phyloP scores from a whole-genome alignment of 2,329 filamentous ascomycete species.

The Ophiostoma quercus region DNA sequence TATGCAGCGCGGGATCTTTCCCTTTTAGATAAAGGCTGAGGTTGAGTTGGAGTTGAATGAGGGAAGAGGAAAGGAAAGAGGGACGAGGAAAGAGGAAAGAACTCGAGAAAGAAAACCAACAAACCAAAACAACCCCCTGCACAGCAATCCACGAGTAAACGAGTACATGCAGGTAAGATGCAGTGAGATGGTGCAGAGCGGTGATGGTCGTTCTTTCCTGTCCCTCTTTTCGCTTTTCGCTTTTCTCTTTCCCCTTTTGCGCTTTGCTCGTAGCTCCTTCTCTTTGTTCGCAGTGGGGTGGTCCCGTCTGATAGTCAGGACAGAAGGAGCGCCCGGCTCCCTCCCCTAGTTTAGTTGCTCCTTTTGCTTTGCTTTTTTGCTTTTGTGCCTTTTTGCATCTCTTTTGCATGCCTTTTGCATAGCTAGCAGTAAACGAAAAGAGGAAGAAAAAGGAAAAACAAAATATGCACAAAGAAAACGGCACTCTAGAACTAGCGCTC shows the following conservation, averaged over 20 bases:
- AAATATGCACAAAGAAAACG: neutral
- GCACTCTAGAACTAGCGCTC: slow-evolving; percentile 6
- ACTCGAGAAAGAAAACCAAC: neutral
- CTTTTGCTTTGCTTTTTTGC: too few species aligned
- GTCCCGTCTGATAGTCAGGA: slow-evolving; percentile 1
- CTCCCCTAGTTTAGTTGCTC: neutral
- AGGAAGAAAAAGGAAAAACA: neutral
- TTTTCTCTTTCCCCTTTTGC: neutral
- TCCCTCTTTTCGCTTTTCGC: neutral
- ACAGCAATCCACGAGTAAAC: neutral
- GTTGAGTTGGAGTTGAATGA: too few species aligned
- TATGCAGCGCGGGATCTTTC: slow-evolving; percentile 21
- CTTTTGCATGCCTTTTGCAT: too few species aligned
- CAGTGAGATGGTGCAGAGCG: neutral
- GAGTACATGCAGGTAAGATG: neutral
- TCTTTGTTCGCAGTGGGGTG: slow-evolving; percentile 4
- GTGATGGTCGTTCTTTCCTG: neutral
- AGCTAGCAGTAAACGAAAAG: too few species aligned
- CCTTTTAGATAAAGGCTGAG: slow-evolving; percentile 10
- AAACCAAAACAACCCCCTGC: neutral
- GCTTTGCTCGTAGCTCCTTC: neutral
- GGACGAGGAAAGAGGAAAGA: neutral
- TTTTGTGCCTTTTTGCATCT: too few species aligned
- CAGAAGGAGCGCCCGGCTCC: neutral
- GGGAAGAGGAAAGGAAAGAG: neutral